Evolutionary conservation across 345 rosid genomes (phyloP), one percentile per base, ranked within the genome.

Genomic region (Lumnitzera littorea): DNA sequence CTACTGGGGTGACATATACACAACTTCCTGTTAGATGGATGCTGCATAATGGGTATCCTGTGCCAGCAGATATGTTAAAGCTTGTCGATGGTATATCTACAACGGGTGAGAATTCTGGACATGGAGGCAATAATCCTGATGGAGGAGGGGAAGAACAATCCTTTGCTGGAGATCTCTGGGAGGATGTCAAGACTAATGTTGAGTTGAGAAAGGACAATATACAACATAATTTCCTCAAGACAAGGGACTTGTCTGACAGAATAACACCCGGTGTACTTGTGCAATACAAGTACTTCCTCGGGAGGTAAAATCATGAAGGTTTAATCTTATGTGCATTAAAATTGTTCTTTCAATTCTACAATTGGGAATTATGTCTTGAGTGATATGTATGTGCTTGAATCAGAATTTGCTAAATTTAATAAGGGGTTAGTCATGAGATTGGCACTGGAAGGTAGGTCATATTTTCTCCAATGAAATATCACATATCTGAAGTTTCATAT

Each of bases 1-100:
- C 75, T 70, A 50, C 84, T 20, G 96, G 86, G n/a, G 82, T 86
- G 64, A 81, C 78, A 64, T 68, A 70, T 52, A 88, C 84, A 60
- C 91, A 95, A 71, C 92, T 95, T 69, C 97, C 97, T 0, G 83
- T 82, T 50, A 81, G 96, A 61, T 95, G 99, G 99, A 95, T 95
- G 97, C 92, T 95, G 68, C 99, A 95, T 46, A 95, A 95, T 72
- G 84, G 88, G 52, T 95, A 91, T 62, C 82, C 76, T 7, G 92
- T 91, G 65, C 99, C 97, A 23, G 65, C 72, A 73, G 99, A 95
- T 63, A 95, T 95, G 99, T 78, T 91, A 56, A 70, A 80, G 60
- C 71, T 60, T 57, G 62, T 81, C 17, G 95, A 91, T 57, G 88
- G 85, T 50, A 47, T 75, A 70, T 60, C 78, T 63, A 57, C 77